Conservation (phyloP, 345 rosid genomes). For the Salix koriyanagi region DNA sequence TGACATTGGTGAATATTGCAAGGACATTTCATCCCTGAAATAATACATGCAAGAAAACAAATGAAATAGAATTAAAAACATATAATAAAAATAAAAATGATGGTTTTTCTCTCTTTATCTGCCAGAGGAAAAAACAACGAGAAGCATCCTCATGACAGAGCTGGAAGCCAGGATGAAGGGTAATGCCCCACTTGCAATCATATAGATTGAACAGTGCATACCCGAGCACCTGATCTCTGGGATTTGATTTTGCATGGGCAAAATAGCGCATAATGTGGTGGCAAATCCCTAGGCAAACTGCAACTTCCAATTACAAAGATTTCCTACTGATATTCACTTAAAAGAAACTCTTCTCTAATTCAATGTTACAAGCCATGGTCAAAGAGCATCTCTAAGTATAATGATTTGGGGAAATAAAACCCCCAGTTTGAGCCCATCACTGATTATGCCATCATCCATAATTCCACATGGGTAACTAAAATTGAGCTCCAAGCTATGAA, state of each 20-base stretch:
- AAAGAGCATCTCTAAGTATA: neutral
- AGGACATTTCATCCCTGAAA: slow-evolving; percentile 73
- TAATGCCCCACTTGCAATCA: neutral
- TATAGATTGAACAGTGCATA: neutral
- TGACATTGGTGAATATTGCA: slow-evolving; percentile 94
- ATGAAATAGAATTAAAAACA: neutral
- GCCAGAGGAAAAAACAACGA: neutral
- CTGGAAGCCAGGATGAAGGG: neutral
- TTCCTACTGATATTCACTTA: neutral
- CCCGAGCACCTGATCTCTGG: neutral
- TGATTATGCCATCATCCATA: neutral
- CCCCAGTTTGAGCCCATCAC: neutral
- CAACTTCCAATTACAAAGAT: neutral
- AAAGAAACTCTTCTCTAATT: neutral
- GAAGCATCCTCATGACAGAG: neutral
- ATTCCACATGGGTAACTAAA: neutral
- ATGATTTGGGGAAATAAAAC: neutral
- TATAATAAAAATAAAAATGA: neutral
- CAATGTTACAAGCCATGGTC: neutral
- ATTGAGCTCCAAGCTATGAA: neutral
- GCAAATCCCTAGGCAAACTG: neutral
- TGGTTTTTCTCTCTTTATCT: neutral
- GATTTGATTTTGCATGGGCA: neutral
- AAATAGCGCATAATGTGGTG: neutral
- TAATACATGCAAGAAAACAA: neutral